Evolutionary conservation across 2,329 filamentous ascomycete genomes (phyloP).

Genomic region (Diaporthe longicolla): DNA sequence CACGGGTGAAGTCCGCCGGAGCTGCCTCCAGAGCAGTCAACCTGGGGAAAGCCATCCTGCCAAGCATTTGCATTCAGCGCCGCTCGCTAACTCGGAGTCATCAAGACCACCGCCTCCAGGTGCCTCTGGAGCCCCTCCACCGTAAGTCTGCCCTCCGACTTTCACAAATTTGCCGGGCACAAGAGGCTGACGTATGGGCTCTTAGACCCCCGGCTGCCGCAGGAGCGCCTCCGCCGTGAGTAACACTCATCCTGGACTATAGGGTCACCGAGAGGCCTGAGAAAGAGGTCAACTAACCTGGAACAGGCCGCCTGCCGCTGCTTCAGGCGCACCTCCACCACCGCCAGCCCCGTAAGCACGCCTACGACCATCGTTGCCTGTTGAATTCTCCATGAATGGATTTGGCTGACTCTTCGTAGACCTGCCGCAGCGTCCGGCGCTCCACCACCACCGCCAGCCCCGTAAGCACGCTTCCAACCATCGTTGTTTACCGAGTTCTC

Average conservation of each 20-base stretch:
- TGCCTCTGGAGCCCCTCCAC: constrained; percentile 12
- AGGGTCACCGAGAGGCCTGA: too few relatives aligned
- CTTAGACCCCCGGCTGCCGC: not conserved
- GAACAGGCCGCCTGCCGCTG: not conserved
- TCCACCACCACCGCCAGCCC: too few relatives aligned
- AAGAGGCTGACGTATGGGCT: not conserved
- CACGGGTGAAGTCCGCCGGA: too few relatives aligned
- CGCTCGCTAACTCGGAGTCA: not conserved
- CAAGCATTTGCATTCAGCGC: not conserved
- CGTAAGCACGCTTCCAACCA: too few relatives aligned
- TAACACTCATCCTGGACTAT: not conserved
- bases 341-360: constrained; percentile 2
- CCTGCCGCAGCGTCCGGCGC: not conserved
- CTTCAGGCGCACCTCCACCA: not conserved
- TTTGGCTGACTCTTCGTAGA: not conserved
- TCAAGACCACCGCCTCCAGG: constrained; percentile 9
- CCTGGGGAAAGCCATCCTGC: too few relatives aligned
- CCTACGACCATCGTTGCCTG: too few relatives aligned
- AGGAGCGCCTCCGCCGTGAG: constrained; percentile 17
- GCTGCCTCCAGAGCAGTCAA: not conserved
- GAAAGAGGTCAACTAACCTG: not conserved
- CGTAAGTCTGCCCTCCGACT: not conserved
- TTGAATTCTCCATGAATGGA: too few relatives aligned
- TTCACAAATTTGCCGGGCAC: not conserved
- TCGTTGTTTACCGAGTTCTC: too few relatives aligned